Evolutionary conservation across 805 yeast species (phyloP).

Genomic region (Starmerella sirachaensis): DNA sequence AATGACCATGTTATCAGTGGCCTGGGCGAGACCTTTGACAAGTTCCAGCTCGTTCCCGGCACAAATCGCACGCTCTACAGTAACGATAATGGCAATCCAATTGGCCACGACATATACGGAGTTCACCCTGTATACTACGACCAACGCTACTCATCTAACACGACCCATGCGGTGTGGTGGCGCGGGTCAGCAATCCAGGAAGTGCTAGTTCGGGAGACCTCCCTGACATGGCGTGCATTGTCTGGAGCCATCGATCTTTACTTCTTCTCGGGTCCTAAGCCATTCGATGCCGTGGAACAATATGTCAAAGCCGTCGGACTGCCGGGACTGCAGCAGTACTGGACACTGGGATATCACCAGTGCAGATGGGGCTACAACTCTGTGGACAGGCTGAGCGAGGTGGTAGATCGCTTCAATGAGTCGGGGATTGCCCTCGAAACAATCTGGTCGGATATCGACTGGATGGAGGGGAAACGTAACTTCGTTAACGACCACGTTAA

Average conservation of each 20-base stretch:
- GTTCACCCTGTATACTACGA: constrained; percentile 1
- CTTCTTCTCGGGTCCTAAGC: constrained; percentile 3
- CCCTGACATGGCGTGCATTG: constrained; percentile 1
- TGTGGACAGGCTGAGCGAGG: constrained; percentile 1
- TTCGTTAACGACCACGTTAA: not conserved
- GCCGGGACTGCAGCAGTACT: constrained; percentile 4
- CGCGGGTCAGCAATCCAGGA: constrained; percentile 3
- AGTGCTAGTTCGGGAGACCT: not conserved
- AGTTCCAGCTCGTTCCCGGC: not conserved
- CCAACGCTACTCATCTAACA: not conserved
- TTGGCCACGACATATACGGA: constrained; percentile 1
- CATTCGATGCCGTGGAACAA: not conserved
- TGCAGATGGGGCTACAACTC: constrained; percentile 5
- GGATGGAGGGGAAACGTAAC: constrained; percentile 3
- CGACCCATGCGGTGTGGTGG: constrained; percentile 6
- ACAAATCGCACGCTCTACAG: not conserved
- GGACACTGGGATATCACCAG: constrained; percentile 2
- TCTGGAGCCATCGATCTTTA: constrained; percentile 1
- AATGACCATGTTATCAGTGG: not conserved
- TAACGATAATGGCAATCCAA: not conserved
- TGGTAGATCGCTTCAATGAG: not conserved
- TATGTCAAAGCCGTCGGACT: constrained; percentile 1
- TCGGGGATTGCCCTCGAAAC: constrained; percentile 4
- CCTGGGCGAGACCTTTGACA: not conserved
- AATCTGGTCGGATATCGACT: constrained; percentile 3